A percentile compares a stretch with the other conserved stretches of the same genome.
phyloP scores from a whole-genome alignment of 2,329 filamentous ascomycete species.

The Calonectria pseudoreteaudii region DNA sequence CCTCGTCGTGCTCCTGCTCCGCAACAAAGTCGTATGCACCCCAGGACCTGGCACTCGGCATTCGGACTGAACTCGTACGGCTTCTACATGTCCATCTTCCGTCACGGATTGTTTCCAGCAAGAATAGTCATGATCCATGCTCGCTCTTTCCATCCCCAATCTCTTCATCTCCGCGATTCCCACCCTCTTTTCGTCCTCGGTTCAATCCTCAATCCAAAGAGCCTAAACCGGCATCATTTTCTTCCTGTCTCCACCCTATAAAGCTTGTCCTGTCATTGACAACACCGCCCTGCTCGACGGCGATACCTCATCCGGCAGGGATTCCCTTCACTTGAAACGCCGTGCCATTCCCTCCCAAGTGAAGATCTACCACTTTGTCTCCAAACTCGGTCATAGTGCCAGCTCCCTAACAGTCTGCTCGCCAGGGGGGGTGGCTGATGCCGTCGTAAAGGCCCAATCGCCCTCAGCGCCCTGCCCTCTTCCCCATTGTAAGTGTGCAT shows the following conservation, averaged over 20 bases:
- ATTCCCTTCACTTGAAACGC: constrained; percentile 50
- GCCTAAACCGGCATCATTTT: constrained; percentile 9
- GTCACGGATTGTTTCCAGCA: background rate
- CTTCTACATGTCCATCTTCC: background rate
- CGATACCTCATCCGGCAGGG: constrained; percentile 44
- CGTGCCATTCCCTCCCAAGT: constrained; percentile 40
- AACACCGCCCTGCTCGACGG: constrained; percentile 41
- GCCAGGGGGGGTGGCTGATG: background rate
- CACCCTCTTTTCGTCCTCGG: constrained; percentile 5
- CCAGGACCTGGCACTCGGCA: constrained; percentile 8
- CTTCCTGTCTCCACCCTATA: constrained; percentile 42
- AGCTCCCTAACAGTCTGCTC: constrained; percentile 23
- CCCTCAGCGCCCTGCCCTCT: background rate
- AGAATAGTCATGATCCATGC: background rate
- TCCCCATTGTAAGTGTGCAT: background rate
- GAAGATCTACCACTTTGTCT: constrained; percentile 37
- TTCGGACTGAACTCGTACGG: background rate
- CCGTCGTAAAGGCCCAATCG: background rate
- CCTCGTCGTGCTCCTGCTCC: background rate
- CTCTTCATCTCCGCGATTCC: constrained; percentile 8
- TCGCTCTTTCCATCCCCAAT: constrained; percentile 19
- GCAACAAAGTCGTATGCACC: background rate
- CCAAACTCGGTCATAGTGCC: constrained; percentile 25
- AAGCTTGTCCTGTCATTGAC: constrained; percentile 55
- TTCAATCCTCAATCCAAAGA: constrained; percentile 7